Base-by-base conservation (phyloP, 192 early-diverging fungal genomes). In the Coemansia sp. region DNA sequence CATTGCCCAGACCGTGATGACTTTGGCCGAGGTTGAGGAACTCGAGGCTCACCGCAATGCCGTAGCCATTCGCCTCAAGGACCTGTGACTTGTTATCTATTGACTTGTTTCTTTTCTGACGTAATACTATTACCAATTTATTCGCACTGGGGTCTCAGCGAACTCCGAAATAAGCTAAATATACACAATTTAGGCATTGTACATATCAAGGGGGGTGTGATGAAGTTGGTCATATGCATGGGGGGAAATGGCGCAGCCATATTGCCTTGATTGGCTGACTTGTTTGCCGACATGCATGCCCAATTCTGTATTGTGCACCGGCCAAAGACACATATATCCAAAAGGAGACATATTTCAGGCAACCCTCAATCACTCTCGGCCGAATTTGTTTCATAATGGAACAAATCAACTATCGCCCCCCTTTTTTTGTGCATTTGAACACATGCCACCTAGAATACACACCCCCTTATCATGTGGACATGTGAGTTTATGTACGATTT, bases 41-140 rank as follows among this genome's bases (percentile, higher is more conserved):
- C 86, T 99, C 40, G 95, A 98, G 76, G 98, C 97, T 38, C 98
- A 99, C 76, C 78, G 96, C 65, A 96, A 98, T 74, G 96, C 96
- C 18, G 98, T 99, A 24, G 92, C 92, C 49, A 87, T 99, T 43
- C 91, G 98, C 53, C 75, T 99, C 53, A 56, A 56, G 53, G 53
- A 56, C 53, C 30, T 56, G 53, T 56, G 53, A 56, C 53, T 22
- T 7, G 1, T 2, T 7, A 12, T 13, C 27, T 50, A 16, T 20
- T 24, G 47, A 44, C 45, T 47, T 27, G 24, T n/a, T n/a, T 7
- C 45, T 27, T 29, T 30, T 15, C 27, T 56, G 27, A 29, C 53
- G 27, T 56, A 30, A 30, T 56, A 32, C 12, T 30, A 56, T n/a
- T 56, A 34, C 53, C 53, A 34, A 56, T 56, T 52, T 30, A 47